Evolutionary conservation across 176 grass and related monocot genomes (phyloP).

Genomic region (Calamus simplicifolius): DNA sequence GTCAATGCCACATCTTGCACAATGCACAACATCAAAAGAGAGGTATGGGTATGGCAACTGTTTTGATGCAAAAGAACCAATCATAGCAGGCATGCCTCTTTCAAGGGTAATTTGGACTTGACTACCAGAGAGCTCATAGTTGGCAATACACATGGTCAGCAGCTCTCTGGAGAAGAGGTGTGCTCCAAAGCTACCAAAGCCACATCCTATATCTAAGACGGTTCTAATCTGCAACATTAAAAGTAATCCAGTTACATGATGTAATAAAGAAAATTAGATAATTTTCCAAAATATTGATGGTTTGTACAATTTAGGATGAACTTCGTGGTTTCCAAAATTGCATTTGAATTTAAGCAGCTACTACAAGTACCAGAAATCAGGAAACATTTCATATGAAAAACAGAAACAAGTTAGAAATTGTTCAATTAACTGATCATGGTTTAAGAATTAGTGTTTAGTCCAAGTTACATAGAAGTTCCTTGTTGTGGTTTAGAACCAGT

Average conservation of each 20-base stretch:
- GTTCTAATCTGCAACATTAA: slow-evolving; percentile 79
- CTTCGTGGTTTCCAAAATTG: too few relatives aligned
- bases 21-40: slow-evolving; percentile 97
- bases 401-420: too few relatives aligned
- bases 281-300: too few relatives aligned
- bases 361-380: too few relatives aligned
- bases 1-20: slow-evolving; percentile 76
- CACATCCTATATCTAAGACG: slow-evolving; percentile 94
- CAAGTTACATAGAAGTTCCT: too few relatives aligned
- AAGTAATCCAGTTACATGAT: not conserved
- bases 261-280: too few relatives aligned
- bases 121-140: slow-evolving; percentile 87
- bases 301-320: too few relatives aligned
- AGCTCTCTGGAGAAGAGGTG: slow-evolving; percentile 79
- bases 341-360: too few relatives aligned
- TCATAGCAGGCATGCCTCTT: slow-evolving; percentile 97
- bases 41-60: slow-evolving; percentile 91
- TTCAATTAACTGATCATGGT: too few relatives aligned
- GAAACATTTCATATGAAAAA: too few relatives aligned
- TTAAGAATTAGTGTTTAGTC: too few relatives aligned
- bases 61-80: slow-evolving; percentile 72
- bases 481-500: too few relatives aligned
- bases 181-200: slow-evolving; percentile 92
- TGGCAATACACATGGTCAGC: slow-evolving; percentile 94
- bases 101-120: slow-evolving; percentile 97